phyloP scores from a whole-genome alignment of 176 grass and related monocot species.

The Triticum urartu region DNA sequence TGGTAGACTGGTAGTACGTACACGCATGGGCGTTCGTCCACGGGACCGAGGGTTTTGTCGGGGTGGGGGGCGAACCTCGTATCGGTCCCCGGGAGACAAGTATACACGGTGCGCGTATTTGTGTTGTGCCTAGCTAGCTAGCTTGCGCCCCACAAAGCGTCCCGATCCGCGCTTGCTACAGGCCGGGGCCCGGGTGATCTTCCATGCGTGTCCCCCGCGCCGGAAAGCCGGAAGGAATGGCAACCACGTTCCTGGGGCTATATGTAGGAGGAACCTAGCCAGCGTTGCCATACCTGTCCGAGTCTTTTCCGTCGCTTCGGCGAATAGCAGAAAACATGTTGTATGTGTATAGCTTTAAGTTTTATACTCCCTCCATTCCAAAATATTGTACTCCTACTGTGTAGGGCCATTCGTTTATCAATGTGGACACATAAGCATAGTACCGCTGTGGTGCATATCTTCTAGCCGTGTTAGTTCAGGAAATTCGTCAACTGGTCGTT shows the following conservation, averaged over 20 bases:
- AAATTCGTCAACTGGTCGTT: too few relatives aligned
- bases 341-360: not conserved
- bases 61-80: conserved; percentile 25
- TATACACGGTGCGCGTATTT: not conserved
- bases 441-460: too few relatives aligned
- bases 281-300: not conserved
- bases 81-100: conserved; percentile 23
- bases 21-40: not conserved
- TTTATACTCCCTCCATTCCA: not conserved
- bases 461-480: too few relatives aligned
- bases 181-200: not conserved
- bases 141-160: not conserved
- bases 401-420: not conserved
- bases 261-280: not conserved
- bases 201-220: conserved; percentile 28
- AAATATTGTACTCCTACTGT: not conserved
- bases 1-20: too few relatives aligned
- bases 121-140: not conserved
- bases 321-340: not conserved
- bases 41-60: conserved; percentile 9
- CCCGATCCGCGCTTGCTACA: not conserved
- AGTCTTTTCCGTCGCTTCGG: not conserved
- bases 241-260: not conserved
- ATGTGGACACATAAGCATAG: not conserved
- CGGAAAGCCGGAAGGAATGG: conserved; percentile 16